Evolutionary conservation across 306 rosid species (phyloP).

Genomic region (Lathyrus oleraceus): DNA sequence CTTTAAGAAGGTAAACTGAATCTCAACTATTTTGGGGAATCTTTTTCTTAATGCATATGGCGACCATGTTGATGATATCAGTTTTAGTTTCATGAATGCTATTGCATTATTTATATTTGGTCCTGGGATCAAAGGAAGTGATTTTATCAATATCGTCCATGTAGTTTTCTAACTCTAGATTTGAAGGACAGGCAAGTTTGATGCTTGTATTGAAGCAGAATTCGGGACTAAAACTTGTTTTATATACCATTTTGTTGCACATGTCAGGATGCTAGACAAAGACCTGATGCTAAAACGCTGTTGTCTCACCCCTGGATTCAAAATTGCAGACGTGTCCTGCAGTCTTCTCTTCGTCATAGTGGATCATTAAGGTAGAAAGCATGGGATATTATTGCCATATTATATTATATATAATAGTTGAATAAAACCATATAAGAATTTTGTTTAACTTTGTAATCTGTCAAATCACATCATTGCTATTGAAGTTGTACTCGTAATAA

Average conservation of each 20-base stretch:
- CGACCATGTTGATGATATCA: not conserved
- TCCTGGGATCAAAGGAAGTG: slow-evolving; percentile 3
- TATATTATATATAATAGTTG: slow-evolving; percentile 31
- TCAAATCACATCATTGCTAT: slow-evolving; percentile 6
- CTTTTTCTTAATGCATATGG: slow-evolving; percentile 22
- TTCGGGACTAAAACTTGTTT: slow-evolving; percentile 26
- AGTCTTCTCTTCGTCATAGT: slow-evolving; percentile 92
- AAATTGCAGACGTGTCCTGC: slow-evolving; percentile 80
- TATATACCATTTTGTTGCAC: slow-evolving; percentile 37
- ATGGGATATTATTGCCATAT: slow-evolving; percentile 20
- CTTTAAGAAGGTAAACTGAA: slow-evolving; percentile 83
- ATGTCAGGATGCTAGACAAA: slow-evolving; percentile 95
- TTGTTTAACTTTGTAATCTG: slow-evolving; percentile 1
- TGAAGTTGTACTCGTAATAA: not conserved
- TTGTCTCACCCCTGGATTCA: slow-evolving; percentile 97
- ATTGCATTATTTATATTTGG: slow-evolving; percentile 13
- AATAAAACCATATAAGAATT: slow-evolving; percentile 17
- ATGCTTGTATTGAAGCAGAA: slow-evolving; percentile 18
- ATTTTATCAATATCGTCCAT: slow-evolving; percentile 22
- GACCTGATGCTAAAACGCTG: slow-evolving; percentile 96
- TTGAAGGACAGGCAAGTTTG: slow-evolving; percentile 25
- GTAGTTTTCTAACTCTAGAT: slow-evolving; percentile 12
- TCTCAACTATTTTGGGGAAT: slow-evolving; percentile 24
- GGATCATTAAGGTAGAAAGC: slow-evolving; percentile 72
- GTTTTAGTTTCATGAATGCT: slow-evolving; percentile 8